Evolutionary conservation across 148 eudicot species (phyloP).

Genomic region (Fallopia convolvulus): DNA sequence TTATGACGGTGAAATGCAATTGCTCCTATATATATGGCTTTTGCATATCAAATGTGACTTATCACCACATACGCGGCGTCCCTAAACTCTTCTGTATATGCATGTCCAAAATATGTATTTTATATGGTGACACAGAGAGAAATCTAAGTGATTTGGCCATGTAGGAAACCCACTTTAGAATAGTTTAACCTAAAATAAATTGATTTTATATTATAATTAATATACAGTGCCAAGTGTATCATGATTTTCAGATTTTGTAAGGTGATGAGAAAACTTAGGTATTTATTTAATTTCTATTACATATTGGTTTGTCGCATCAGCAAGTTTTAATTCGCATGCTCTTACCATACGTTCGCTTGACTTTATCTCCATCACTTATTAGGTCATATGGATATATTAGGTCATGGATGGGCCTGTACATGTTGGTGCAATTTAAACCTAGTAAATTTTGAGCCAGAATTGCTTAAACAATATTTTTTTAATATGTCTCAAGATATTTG

Average conservation of each 20-base stretch:
- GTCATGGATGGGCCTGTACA: neutral
- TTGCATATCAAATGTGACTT: neutral
- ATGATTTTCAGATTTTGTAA: neutral
- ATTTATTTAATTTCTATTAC: neutral
- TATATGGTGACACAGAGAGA: neutral
- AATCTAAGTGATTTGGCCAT: neutral
- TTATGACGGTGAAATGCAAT: conserved; percentile 7
- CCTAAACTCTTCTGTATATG: neutral
- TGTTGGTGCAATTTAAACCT: too few relatives aligned
- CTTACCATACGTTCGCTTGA: neutral
- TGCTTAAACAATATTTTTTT: too few relatives aligned
- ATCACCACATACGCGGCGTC: neutral
- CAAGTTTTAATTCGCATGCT: neutral
- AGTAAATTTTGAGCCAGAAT: too few relatives aligned
- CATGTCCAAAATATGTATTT: neutral
- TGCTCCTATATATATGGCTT: neutral
- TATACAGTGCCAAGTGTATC: neutral
- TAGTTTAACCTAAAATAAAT: neutral
- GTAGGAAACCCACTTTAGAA: neutral
- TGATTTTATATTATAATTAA: neutral
- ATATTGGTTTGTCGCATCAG: conserved; percentile 9
- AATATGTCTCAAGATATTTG: too few relatives aligned
- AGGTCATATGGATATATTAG: neutral
- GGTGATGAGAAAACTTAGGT: conserved; percentile 2
- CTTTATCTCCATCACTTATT: neutral